These are phyloP conservation scores for Solanum chacoense DNA, from an alignment of 305 asterid species.

Conservation along the genomic window DNA sequence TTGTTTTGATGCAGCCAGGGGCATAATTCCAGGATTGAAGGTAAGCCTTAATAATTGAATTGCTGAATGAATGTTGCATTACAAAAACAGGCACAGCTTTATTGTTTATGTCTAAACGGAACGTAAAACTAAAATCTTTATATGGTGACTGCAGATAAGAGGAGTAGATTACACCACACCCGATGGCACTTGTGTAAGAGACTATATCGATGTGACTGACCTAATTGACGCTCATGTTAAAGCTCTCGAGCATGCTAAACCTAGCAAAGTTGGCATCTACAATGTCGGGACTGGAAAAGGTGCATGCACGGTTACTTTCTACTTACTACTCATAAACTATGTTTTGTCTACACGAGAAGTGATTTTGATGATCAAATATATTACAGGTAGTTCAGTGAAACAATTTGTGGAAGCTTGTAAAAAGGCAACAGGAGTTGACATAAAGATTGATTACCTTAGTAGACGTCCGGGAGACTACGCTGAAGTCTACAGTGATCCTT, in stretches of 20 bases:
- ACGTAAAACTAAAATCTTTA: neutral
- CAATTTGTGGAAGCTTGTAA: slow-evolving; percentile 83
- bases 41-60: slow-evolving; percentile 13
- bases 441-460: slow-evolving; percentile 56
- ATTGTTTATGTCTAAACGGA: neutral
- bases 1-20: slow-evolving; percentile 95
- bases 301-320: slow-evolving; percentile 26
- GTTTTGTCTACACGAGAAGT: neutral
- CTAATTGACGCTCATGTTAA: slow-evolving; percentile 82
- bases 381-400: slow-evolving; percentile 75
- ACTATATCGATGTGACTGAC: slow-evolving; percentile 78
- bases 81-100: neutral
- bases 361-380: neutral
- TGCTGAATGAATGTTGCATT: neutral
- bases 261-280: slow-evolving; percentile 61
- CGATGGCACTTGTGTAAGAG: slow-evolving; percentile 86
- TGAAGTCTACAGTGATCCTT: slow-evolving; percentile 74
- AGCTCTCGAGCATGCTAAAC: slow-evolving; percentile 66
- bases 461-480: slow-evolving; percentile 86
- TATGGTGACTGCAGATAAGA: slow-evolving; percentile 41
- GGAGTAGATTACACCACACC: slow-evolving; percentile 64
- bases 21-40: slow-evolving; percentile 80
- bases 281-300: slow-evolving; percentile 91
- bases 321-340: neutral
- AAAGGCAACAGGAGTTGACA: slow-evolving; percentile 71